Base-by-base conservation (phyloP, 352 stramenopile genomes). In the Globisporangium cystogenes region DNA sequence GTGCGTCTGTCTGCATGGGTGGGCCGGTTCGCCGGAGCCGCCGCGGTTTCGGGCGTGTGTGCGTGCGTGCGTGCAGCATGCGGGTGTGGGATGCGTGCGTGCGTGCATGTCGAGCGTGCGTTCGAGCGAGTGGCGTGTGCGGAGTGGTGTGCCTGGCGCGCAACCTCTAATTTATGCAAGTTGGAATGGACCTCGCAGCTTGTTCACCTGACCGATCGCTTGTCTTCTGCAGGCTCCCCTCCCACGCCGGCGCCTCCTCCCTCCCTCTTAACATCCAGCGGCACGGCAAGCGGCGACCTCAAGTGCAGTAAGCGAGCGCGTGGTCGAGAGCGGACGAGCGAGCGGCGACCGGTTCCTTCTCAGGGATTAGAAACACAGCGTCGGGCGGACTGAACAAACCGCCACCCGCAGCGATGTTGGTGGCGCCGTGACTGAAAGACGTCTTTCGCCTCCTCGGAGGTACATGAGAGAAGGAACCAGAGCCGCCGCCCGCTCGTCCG, bases 341-440 rank as follows among this genome's bases (percentile, higher is more conserved):
- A 23, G 23, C n/a, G 24, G 4, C 18, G 29, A 21, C 48, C 48
- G 73, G 52, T 29, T 21, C 26, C 23, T 83, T 88, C 81, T 91
- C 70, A 52, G 85, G 87, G 81, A 91, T 76, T 78, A 91, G 70
- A 91, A 79, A 29, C 50, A 84, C 66, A 86, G 81, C 81, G 81
- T 91, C 81, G 81, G 81, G 78, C 81, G 81, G 81, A 87, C 81
- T 91, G 77, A 91, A 78, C 71, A 78, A 85, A 87, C 73, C 64
- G 62, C 64, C 62, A 77, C 69, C 74, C 76, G 76, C 79, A 86
- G 79, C 64, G 86, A 90, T 86, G 79, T 87, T 85, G 72, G 76
- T 60, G 44, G 58, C 58, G 77, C 70, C 64, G 75, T 90, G 79
- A 87, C 74, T 68, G 76, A 87, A 70, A 90, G 76, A 87, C 76